These are phyloP conservation scores for Hyphopichia homilentoma DNA, from an alignment of 805 yeast genomes.

Conservation along the genomic window DNA sequence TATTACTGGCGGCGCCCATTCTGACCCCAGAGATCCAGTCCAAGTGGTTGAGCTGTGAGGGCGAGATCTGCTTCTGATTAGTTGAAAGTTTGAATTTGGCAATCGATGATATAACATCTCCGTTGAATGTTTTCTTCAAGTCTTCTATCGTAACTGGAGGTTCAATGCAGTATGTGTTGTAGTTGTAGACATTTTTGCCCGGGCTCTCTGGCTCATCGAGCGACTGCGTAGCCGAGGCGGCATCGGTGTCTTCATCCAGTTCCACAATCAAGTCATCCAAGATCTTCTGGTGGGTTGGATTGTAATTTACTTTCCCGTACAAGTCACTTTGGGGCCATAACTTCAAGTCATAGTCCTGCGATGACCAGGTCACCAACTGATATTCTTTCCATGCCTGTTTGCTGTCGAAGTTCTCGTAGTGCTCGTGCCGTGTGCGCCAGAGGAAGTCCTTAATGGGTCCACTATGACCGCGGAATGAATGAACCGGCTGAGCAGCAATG, in stretches of 20 bases:
- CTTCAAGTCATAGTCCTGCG: slow-evolving; percentile 72
- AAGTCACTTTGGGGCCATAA: slow-evolving; percentile 64
- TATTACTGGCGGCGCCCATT: slow-evolving; percentile 43
- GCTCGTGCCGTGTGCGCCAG: slow-evolving; percentile 60
- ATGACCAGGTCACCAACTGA: slow-evolving; percentile 92
- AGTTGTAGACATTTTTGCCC: slow-evolving; percentile 13
- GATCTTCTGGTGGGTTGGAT: slow-evolving; percentile 28
- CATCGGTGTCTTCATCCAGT: slow-evolving; percentile 11
- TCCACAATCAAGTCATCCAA: slow-evolving; percentile 13
- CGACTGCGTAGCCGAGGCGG: neutral
- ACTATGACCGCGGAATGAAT: slow-evolving; percentile 73
- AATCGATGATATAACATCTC: slow-evolving; percentile 36
- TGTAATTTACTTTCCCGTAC: slow-evolving; percentile 33
- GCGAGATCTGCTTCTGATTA: slow-evolving; percentile 31
- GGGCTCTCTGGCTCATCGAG: neutral
- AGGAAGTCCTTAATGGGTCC: slow-evolving; percentile 85
- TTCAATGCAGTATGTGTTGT: slow-evolving; percentile 33
- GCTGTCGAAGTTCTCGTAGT: slow-evolving; percentile 42
- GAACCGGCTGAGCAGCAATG: slow-evolving; percentile 39
- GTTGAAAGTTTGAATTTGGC: slow-evolving; percentile 31
- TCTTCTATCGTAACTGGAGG: slow-evolving; percentile 34
- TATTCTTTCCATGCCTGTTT: slow-evolving; percentile 71
- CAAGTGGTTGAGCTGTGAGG: slow-evolving; percentile 57
- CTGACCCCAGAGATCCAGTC: slow-evolving; percentile 94
- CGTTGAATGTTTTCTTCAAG: slow-evolving; percentile 24